These are phyloP conservation scores for Penicillium goetzii DNA, from an alignment of 495 filamentous ascomycete genomes.

Conservation along the genomic window DNA sequence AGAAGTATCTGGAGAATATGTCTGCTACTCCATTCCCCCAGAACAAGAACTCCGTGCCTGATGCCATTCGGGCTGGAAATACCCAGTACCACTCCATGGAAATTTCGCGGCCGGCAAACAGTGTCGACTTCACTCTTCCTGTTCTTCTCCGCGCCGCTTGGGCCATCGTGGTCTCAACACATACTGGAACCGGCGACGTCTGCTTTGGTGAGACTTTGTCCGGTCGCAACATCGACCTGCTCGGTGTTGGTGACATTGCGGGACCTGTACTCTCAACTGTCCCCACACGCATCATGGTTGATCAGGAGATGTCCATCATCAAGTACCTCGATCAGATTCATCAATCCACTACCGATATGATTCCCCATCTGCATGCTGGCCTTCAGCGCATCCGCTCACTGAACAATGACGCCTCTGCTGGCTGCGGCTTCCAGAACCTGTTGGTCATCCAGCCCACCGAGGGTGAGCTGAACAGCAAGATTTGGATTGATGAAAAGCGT, in stretches of 20 bases:
- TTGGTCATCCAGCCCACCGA: constrained; percentile 57
- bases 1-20: constrained; percentile 36
- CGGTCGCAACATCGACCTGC: constrained; percentile 56
- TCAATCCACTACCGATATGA: constrained; percentile 48
- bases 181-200: constrained; percentile 52
- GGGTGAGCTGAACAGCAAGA: constrained; percentile 32
- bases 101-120: constrained; percentile 23
- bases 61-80: constrained; percentile 37
- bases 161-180: constrained; percentile 51
- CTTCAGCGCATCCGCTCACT: constrained; percentile 48
- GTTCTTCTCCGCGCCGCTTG: constrained; percentile 58
- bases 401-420: constrained; percentile 42
- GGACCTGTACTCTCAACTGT: constrained; percentile 60
- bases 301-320: constrained; percentile 35
- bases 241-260: constrained; percentile 53
- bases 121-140: constrained; percentile 48
- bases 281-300: constrained; percentile 50
- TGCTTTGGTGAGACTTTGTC: constrained; percentile 60
- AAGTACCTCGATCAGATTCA: constrained; percentile 50
- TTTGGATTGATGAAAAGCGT: constrained; percentile 52
- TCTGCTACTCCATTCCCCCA: constrained; percentile 37
- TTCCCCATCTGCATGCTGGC: constrained; percentile 54
- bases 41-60: constrained; percentile 32
- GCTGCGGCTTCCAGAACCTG: constrained; percentile 67
- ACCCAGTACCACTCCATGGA: constrained; percentile 35